Evolutionary conservation across 2,329 filamentous ascomycete genomes (phyloP).

Genomic region (Paraphoma chrysanthemicola): DNA sequence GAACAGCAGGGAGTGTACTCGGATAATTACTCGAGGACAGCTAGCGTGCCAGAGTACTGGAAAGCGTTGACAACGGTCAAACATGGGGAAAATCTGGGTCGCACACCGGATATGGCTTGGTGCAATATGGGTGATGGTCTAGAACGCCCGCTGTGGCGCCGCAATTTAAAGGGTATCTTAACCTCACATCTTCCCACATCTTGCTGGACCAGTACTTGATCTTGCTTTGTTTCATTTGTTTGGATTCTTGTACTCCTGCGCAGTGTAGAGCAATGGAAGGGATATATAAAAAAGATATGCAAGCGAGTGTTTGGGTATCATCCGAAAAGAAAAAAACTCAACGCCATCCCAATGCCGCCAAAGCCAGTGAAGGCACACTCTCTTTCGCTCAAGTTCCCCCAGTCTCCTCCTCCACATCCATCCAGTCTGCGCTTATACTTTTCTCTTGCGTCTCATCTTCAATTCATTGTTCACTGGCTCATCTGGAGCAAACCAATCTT

Average conservation of each 20-base stretch:
- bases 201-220: neutral
- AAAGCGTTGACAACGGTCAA: neutral
- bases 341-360: slow-evolving; percentile 1
- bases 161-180: neutral
- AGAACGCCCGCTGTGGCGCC: neutral
- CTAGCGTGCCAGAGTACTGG: neutral
- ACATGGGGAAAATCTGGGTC: neutral
- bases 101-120: neutral
- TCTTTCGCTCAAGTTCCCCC: neutral
- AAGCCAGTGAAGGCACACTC: slow-evolving; percentile 1
- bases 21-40: neutral
- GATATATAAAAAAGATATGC: neutral
- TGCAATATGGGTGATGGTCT: neutral
- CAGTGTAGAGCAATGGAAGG: neutral
- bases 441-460: slow-evolving; percentile 22
- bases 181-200: neutral
- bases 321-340: neutral
- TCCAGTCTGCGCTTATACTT: neutral
- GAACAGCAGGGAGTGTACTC: too few relatives aligned
- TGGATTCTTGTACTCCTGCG: neutral
- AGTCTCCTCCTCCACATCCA: neutral
- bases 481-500: slow-evolving; percentile 44
- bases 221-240: neutral
- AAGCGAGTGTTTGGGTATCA: slow-evolving; percentile 23
- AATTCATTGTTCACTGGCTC: slow-evolving; percentile 18